Conservation (phyloP, 2,329 filamentous ascomycete genomes). For the Juglanconis sp. region DNA sequence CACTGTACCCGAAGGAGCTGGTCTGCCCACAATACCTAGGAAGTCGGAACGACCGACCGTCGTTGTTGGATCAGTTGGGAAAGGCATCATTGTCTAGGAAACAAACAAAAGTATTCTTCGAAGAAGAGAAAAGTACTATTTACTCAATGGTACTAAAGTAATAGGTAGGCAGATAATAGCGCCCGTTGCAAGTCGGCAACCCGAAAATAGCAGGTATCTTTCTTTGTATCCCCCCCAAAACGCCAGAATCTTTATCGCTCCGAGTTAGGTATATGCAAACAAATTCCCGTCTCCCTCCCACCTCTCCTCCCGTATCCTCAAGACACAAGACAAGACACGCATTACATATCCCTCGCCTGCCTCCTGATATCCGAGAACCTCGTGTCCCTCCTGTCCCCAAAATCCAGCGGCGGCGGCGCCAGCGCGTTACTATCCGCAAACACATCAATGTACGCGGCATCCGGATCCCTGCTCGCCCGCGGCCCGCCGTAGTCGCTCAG, state of each 20-base stretch:
- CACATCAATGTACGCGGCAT: conserved; percentile 50
- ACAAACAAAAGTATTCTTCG: background rate
- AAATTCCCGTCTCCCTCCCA: background rate
- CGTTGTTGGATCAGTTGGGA: too few relatives aligned
- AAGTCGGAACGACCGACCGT: too few relatives aligned
- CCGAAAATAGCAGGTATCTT: background rate
- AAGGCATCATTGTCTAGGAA: background rate
- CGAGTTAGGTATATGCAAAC: too few relatives aligned
- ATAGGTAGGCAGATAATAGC: background rate
- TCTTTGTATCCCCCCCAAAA: background rate
- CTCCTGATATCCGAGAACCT: conserved; percentile 54
- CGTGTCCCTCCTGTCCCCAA: conserved; percentile 29
- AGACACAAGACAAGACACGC: conserved; percentile 22
- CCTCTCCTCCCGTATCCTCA: conserved; percentile 20
- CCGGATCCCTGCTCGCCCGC: conserved; percentile 36
- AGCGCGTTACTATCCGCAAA: conserved; percentile 48
- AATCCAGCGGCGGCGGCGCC: conserved; percentile 17
- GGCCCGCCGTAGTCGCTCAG: conserved; percentile 26
- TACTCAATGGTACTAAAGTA: background rate
- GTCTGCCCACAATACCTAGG: too few relatives aligned
- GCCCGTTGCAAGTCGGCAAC: background rate
- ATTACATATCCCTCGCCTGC: conserved; percentile 19
- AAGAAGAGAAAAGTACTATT: conserved; percentile 1
- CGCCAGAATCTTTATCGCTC: background rate
- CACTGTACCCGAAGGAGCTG: too few relatives aligned